Evolutionary conservation across 179 eudicot species (phyloP).

Genomic region (Beta macrorhiza): DNA sequence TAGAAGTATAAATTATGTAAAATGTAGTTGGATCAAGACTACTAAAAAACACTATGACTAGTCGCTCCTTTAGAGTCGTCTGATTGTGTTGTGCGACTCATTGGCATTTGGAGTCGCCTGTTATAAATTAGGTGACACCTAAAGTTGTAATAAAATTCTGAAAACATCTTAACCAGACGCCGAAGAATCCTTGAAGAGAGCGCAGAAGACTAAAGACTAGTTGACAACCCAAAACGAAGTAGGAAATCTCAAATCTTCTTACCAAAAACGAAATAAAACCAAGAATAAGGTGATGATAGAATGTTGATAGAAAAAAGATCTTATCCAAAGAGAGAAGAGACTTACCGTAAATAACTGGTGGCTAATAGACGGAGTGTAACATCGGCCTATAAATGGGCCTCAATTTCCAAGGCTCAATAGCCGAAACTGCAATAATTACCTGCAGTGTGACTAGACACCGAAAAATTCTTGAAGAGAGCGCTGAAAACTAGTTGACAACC

Average conservation of each 20-base stretch:
- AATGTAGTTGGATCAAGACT: too few species aligned
- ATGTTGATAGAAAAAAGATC: constrained; percentile 39
- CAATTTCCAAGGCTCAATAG: constrained; percentile 25
- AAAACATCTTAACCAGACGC: too few species aligned
- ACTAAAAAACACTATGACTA: too few species aligned
- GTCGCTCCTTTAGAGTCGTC: too few species aligned
- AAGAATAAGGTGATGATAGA: constrained; percentile 1
- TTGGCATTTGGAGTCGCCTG: too few species aligned
- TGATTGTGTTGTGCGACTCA: too few species aligned
- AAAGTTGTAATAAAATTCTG: too few species aligned
- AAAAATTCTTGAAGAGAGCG: background rate
- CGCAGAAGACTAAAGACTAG: background rate
- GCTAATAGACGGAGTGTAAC: constrained; percentile 31
- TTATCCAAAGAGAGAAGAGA: constrained; percentile 36
- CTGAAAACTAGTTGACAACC: background rate
- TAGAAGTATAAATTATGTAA: too few species aligned
- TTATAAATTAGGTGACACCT: too few species aligned
- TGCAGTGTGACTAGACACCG: too few species aligned
- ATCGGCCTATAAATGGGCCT: constrained; percentile 29
- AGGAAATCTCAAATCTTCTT: background rate
- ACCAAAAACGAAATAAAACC: constrained; percentile 23
- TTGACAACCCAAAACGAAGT: background rate
- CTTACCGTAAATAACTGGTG: constrained; percentile 30
- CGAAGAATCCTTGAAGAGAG: background rate
- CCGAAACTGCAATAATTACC: constrained; percentile 38